A percentile compares a stretch with the other conserved stretches of the same genome.
Evolutionary conservation across 2,329 filamentous ascomycete genomes (phyloP).

Genomic region (Colletotrichum sp.): DNA sequence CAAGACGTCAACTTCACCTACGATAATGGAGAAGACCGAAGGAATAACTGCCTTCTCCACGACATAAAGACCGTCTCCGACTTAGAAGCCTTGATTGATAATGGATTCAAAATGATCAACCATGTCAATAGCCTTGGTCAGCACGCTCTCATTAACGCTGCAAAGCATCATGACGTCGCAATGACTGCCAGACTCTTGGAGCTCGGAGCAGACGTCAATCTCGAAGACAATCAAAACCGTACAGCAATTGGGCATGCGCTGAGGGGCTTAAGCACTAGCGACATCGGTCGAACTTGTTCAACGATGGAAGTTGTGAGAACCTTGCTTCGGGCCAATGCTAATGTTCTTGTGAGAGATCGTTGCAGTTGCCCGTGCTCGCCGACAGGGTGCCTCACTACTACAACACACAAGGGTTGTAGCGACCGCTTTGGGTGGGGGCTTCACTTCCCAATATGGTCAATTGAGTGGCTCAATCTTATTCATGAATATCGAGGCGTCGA

Average conservation of each 20-base stretch:
- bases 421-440: fast-evolving
- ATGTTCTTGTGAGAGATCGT: background rate
- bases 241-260: background rate
- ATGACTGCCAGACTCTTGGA: background rate
- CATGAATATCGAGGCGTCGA: background rate
- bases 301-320: background rate
- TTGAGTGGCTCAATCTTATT: background rate
- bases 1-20: background rate
- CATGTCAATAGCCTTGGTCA: background rate
- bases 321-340: background rate
- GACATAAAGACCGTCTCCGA: background rate
- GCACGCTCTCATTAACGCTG: background rate
- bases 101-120: background rate
- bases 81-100: background rate
- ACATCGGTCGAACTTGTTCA: fast-evolving
- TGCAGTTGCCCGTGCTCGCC: background rate
- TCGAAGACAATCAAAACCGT: background rate
- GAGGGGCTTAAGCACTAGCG: fast-evolving
- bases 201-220: background rate
- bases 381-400: background rate
- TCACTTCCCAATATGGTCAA: background rate
- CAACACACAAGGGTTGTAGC: fast-evolving
- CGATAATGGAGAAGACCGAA: fast-evolving
- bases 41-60: background rate
- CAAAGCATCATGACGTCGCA: fast-evolving